Evolutionary conservation across 495 filamentous ascomycete genomes (phyloP), one percentile per base, ranked within the genome.

Genomic region (Aspergillus steynii): DNA sequence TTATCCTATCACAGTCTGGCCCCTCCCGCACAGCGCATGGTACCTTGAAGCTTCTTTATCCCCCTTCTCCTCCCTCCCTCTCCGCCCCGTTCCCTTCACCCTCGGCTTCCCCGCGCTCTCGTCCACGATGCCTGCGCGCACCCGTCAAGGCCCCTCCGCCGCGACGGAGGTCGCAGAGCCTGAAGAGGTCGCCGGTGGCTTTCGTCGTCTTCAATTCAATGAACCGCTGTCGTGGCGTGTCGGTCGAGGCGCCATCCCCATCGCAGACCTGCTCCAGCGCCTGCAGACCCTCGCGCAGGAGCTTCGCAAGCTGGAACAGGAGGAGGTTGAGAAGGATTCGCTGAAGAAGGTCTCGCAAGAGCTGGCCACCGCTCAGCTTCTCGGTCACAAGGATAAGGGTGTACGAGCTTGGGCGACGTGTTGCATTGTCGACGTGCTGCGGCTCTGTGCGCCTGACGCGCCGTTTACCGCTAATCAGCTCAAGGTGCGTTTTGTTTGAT

Each of bases 371-470:
- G 88, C 87, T 50, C 90, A 94, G 65, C 80, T 99, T 20, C 76
- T 98, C 31, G 82, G 77, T 50, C 96, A 99, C 73, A 96, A 96
- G 77, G 96, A 99, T 71, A 88, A 86, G 59, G 95, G 95, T 12
- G 93, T 99, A 28, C 86, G 88, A 62, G 95, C 96, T 20, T 96
- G 88, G 80, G 86, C 90, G 47, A 88, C 91, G 12, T 90, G 90
- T 70, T 97, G 93, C 71, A 80, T 98, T 65, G 93, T 96, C 48
- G 96, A 99, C 71, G 91, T 99, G 58, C 85, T 99, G 73, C 86
- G 91, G 66, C 81, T 99, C 29, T 96, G 93, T 78, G 95, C 95
- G 32, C 95, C 95, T 4, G 88, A 98, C 84, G 95, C 95, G 74
- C 95, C 95, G 10, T 98, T 96, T 76, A 96, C 92, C 9, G 85